phyloP scores from a whole-genome alignment of 805 yeast genomes.

The Wickerhamiella spandovensis region DNA sequence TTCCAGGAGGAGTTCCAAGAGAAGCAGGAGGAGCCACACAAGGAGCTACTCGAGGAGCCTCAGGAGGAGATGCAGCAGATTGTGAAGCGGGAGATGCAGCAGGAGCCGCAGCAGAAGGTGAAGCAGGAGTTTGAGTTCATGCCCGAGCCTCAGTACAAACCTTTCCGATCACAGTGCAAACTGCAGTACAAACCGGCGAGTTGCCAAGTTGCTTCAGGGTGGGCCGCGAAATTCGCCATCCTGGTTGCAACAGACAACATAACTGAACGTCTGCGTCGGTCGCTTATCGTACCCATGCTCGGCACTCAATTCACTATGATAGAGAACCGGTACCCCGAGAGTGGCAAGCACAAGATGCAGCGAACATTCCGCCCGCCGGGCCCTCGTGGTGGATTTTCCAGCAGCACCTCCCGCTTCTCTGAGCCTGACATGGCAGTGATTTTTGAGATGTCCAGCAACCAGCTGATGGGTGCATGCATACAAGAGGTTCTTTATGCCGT shows the following conservation, averaged over 20 bases:
- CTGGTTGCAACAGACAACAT: neutral
- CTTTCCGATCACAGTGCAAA: no score
- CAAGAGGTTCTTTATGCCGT: neutral
- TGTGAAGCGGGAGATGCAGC: no score
- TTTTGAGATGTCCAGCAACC: neutral
- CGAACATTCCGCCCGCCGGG: neutral
- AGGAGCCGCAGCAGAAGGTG: no score
- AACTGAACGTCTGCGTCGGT: neutral
- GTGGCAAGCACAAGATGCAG: neutral
- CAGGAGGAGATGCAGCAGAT: no score
- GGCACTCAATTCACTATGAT: neutral
- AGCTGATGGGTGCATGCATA: neutral
- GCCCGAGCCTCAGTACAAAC: no score
- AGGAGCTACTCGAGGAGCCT: no score
- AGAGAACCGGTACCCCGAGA: neutral
- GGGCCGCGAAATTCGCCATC: neutral
- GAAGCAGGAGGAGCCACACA: no score
- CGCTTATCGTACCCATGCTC: neutral
- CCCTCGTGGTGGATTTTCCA: neutral
- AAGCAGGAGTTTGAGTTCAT: no score
- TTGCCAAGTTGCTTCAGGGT: no score
- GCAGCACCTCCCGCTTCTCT: neutral
- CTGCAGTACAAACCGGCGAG: no score
- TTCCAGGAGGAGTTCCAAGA: no score
- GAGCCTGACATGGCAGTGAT: neutral